A percentile compares a stretch with the other conserved stretches of the same genome.
These are phyloP conservation scores for Mastigamoeba balamuthi DNA, from an alignment of 78 protist genomes.

Conservation along the genomic window DNA sequence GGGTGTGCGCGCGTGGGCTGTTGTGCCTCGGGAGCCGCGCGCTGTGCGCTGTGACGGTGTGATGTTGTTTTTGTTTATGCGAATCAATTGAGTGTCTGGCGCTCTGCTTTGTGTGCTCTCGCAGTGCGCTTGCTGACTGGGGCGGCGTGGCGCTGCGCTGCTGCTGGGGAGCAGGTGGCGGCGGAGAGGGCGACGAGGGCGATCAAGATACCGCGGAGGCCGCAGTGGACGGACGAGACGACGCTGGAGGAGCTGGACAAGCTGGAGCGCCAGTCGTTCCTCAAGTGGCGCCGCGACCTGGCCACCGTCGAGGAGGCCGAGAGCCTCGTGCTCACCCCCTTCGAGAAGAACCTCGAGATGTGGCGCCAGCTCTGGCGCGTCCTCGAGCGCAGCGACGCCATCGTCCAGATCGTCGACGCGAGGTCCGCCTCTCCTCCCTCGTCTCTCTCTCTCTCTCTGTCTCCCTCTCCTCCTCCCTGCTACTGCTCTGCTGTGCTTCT, in stretches of 20 bases:
- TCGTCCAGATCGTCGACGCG: constrained; percentile 95
- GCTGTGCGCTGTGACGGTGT: too few relatives aligned
- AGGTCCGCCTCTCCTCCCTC: too few relatives aligned
- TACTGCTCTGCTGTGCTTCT: too few relatives aligned
- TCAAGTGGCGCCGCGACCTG: constrained; percentile 83
- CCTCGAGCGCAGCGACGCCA: constrained; percentile 79
- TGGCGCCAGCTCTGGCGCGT: constrained; percentile 99
- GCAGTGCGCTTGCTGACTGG: too few relatives aligned
- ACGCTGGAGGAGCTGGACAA: constrained; percentile 47
- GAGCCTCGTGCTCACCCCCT: constrained; percentile 78
- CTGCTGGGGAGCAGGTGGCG: not conserved
- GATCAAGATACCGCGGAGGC: constrained; percentile 74
- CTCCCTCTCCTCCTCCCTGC: too few relatives aligned
- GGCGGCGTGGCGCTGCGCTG: not conserved
- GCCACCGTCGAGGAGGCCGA: constrained; percentile 70
- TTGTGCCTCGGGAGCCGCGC: too few relatives aligned
- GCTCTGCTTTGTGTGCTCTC: too few relatives aligned
- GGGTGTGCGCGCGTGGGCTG: too few relatives aligned
- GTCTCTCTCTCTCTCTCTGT: too few relatives aligned
- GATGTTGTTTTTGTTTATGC: too few relatives aligned
- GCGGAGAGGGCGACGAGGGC: not conserved
- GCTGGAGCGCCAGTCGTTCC: constrained; percentile 60
- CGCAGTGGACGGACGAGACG: constrained; percentile 58
- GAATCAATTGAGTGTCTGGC: too few relatives aligned
- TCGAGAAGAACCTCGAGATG: constrained; percentile 90